Base-by-base conservation (phyloP, 345 rosid genomes). In the Carallia pectinifolia region DNA sequence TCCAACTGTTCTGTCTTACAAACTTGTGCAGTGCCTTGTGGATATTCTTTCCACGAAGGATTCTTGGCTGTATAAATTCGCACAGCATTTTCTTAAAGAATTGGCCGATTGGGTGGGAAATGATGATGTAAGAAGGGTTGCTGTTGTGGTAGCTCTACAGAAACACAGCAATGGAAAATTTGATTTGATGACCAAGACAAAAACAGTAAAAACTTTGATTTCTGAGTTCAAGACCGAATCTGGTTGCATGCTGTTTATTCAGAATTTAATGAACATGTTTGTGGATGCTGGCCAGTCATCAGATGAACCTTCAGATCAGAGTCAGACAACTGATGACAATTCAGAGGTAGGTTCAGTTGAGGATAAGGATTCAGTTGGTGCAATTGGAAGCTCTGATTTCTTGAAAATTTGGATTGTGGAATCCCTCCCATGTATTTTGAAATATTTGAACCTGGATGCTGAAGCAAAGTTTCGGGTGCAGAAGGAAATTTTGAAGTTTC, bases 281-380 rank as follows among this genome's bases (percentile, higher is more conserved):
- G 85, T 96, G 64, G 98, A 96, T 81, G 96, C 86, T 71, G 85
- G 85, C 58, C 85, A 84, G 71, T 76, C 79, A 72, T 83, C 91
- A 12, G 98, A 88, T 75, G 92, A 92, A 78, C 89, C 98, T 64
- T 96, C 98, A 38, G 98, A 92, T 83, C 99, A 92, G 84, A 95
- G 98, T 82, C 97, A 94, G 84, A 92, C 99, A 68, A 95, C 97
- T 17, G 99, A 96, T 85, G 99, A 96, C 67, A 95, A 92, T 76
- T 90, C 94, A 23, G 99, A 92, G 80, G 85, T 89, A 66, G 97
- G 92, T 47, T 87, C 93, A 30, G 61, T 76, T 8, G 97, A 91
- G 79, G 97, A 90, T 71, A 95, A 86, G 81, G 96, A 90, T 70
- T 82, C 89, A 44, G 53, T 75, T 78, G 85, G 79, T 66, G 62